Base-by-base conservation (phyloP, 495 filamentous ascomycete species). In the Trichoderma parareesei region DNA sequence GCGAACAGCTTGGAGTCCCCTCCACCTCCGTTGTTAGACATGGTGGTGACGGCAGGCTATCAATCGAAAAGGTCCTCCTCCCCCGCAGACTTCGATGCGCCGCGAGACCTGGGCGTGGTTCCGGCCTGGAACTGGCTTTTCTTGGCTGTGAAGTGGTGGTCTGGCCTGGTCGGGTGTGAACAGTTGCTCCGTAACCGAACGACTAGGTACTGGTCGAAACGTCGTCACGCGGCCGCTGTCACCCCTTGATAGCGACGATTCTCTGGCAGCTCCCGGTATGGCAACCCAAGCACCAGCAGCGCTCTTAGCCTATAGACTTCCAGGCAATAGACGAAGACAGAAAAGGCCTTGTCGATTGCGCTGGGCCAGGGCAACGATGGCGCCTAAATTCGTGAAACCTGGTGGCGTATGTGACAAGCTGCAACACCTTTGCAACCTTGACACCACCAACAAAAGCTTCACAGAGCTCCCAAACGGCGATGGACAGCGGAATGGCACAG, bases 1-100 rank as follows among this genome's bases (percentile, higher is more conserved):
- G 95, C 93, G 82, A 99, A 99, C 79, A 98, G 87, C 85, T 97
- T 97, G 79, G 94, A 95, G 86, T 98, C 94, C 77, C 92, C 90
- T 77, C 89, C 91, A 76, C 85, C 82, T 64, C 77, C 79, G 57
- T 88, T 84, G 80, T 86, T 88, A 87, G 79, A 74, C 79, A 92
- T 93, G 67, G 69, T 85, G 78, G 43, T 65, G 60, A n/a, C 33
- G 37, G 53, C 53, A 27, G 27, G 27, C 27, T 27, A 27, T 27
- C 37, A 38, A 8, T 4, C 13, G 13, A 14, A 9, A 6, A 11
- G 27, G 8, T 57, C 33, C 53, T 37, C 53, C 33, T 57, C 53
- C 53, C 53, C 53, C 53, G 53, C 53, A 57, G 10, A 57, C 11
- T 2, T 57, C 33, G 53, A 57, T 57, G 53, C 20, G 13, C 9